Evolutionary conservation across 176 grass and related monocot species (phyloP), one percentile per base, ranked within the genome.

Genomic region (Themeda triandra): DNA sequence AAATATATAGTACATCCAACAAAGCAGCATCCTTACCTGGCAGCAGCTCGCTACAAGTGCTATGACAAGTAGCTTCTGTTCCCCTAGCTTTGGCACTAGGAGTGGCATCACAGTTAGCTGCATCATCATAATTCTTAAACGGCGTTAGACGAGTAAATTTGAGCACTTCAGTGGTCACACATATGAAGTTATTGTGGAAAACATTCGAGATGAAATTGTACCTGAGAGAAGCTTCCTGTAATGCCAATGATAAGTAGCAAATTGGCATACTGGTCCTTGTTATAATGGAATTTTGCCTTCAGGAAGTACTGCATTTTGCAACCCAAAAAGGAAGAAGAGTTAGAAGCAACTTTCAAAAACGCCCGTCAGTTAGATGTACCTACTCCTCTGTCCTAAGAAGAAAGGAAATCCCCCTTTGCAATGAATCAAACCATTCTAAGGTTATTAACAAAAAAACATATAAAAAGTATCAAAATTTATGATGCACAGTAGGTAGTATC

Each of bases 251-350:
- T 92, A 77, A 99, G 88, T 66, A 96, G 51, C 89, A 95, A 86
- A 83, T 99, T 73, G 28, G 96, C 96, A 86, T 90, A 96, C 77
- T 96, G 93, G 74, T 96, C 77, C 86, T 96, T 99, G 82, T 64
- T 94, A 28, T 92, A 98, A 31, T 98, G 93, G 77, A 98, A 98
- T 25, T 86, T 90, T 17, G 87, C 96, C 90, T 98, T 98, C n/a
- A 98, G 83, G 75, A 89, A 98, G 77, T 92, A 98, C 93, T 98
- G 83, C 73, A 90, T 41, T 84, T 85, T 85, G 33, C 40, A 81
- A 18, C 41, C 41, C 75, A 2, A 35, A 35, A 63, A 33, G 31
- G 23, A 18, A 67, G 1, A 77, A 72, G 21, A 67, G 9, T 45
- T 33, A 24, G 15, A 59, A 73, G 59, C 45, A 39, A 66, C n/a